Base-by-base conservation (phyloP, 208 protist species). In the Wallacemonas sp. region DNA sequence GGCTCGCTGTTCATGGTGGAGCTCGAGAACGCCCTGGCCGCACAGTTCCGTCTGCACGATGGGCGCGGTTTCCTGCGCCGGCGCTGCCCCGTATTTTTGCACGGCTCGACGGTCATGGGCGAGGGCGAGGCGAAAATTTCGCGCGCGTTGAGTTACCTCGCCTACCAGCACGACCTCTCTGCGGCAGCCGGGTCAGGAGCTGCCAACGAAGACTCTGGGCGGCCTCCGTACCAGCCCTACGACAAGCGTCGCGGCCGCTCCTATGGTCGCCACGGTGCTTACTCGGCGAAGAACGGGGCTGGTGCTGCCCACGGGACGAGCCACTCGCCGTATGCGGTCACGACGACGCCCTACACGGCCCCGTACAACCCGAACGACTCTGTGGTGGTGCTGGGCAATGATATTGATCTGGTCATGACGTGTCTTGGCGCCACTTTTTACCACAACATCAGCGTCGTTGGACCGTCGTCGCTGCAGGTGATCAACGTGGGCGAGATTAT, bases 71-170 rank as follows among this genome's bases (percentile, higher is more conserved):
- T 92, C 57, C 77, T 94, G 23, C 65, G 55, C 1, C 59, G 64
- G 0, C 64, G 57, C 49, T 86, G 85, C 55, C 81, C 86, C 12
- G 84, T 95, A 18, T 93, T 84, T 64, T 72, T 95, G 20, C 73
- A 91, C 67, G 89, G 89, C 44, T 88, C 84, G 1, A 93, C 89
- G 3, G 84, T 91, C 10, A 70, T 80, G 54, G 89, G 89, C 20
- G 89, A 95, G 65, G 89, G 89, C 31, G 89, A 95, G 74, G 76
- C 86, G 16, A 95, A 95, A 72, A 89, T 95, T 20, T 77, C 89
- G 0, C 86, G 79, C 20, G 86, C 89, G n/a, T 55, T 95, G 46
- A 78, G 82, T 18, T 91, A 83, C 57, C 49, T 93, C 4, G 82
- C 86, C n/a, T 70, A 72, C 63, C 61, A 72, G 11, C 36, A 73